Percentiles rank a stretch among this genome's conserved stretches.
phyloP scores from a whole-genome alignment of 495 filamentous ascomycete genomes.

The Hamigera avellanea region DNA sequence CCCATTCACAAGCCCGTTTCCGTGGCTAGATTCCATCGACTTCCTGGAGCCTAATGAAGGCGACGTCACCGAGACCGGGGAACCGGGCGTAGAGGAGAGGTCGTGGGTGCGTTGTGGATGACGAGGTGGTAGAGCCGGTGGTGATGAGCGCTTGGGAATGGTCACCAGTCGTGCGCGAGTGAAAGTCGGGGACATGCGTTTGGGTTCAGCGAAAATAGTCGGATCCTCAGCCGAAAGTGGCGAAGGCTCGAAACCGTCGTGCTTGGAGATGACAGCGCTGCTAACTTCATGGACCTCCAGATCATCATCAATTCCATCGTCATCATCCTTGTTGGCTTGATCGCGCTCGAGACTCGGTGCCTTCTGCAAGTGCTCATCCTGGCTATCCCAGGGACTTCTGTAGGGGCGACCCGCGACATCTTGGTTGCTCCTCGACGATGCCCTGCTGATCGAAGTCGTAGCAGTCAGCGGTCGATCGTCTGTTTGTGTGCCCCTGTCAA shows the following conservation, averaged over 20 bases:
- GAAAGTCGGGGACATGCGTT: constrained; percentile 37
- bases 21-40: constrained; percentile 12
- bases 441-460: constrained; percentile 26
- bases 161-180: constrained; percentile 55
- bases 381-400: constrained; percentile 11
- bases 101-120: constrained; percentile 38
- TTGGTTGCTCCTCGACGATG: constrained; percentile 33
- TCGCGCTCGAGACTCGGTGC: constrained; percentile 24
- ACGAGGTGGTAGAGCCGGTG: constrained; percentile 52
- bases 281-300: constrained; percentile 31
- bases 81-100: constrained; percentile 6
- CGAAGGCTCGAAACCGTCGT: constrained; percentile 37
- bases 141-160: constrained; percentile 59
- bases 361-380: constrained; percentile 20
- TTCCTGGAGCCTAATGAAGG: constrained; percentile 7
- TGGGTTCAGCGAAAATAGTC: constrained; percentile 29
- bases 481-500: constrained; percentile 48
- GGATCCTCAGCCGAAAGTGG: constrained; percentile 35
- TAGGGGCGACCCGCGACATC: constrained; percentile 21
- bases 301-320: constrained; percentile 19
- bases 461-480: constrained; percentile 40
- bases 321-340: constrained; percentile 3
- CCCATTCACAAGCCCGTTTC: background rate
- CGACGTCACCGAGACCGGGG: constrained; percentile 9
- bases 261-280: constrained; percentile 34